Base-by-base conservation (phyloP, 306 rosid species). In the Delonix regia region DNA sequence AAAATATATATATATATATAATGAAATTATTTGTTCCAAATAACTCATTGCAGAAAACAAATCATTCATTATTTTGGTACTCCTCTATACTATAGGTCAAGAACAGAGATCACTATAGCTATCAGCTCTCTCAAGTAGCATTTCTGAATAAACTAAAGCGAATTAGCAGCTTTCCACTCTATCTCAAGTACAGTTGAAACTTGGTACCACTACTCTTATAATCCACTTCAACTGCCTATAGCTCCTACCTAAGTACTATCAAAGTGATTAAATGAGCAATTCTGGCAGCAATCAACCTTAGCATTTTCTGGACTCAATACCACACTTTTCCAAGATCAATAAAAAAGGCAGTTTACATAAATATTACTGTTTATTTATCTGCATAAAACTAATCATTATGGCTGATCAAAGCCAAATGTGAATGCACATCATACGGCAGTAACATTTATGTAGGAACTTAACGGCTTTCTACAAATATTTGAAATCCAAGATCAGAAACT, bases 151-250 rank as follows among this genome's bases (percentile, higher is more conserved):
- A 53, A n/a, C 39, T 53, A 3, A 73, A 34, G 44, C 27, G 19
- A 68, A 60, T 19, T 18, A 27, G 22, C n/a, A 71, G 9, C 36
- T 39, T 39, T 70, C 28, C 15, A 82, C 19, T 13, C 57, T 30
- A 76, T 16, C 56, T 47, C 67, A 16, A 45, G 51, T 27, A n/a
- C 59, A 19, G 45, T 21, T 39, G 52, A 47, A 81, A 69, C 75
- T 77, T 21, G 25, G 52, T 56, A 62, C 11, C 38, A 30, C 11
- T 48, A 27, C 41, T 49, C 52, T 28, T 14, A 12, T 9, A 33
- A 68, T 10, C 8, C 33, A 75, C 36, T 33, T 8, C 38, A 16
- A 30, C 68, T 30, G 12, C 5, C 22, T 16, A 61, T 8, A 61
- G 42, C 41, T 15, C 2, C 68, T 30, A 16, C 9, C 3, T 61